Percentiles rank a stretch among this genome's conserved stretches.
These are phyloP conservation scores for Rhizopogon roseolus DNA, from an alignment of 768 basidiomycete species.

Conservation along the genomic window DNA sequence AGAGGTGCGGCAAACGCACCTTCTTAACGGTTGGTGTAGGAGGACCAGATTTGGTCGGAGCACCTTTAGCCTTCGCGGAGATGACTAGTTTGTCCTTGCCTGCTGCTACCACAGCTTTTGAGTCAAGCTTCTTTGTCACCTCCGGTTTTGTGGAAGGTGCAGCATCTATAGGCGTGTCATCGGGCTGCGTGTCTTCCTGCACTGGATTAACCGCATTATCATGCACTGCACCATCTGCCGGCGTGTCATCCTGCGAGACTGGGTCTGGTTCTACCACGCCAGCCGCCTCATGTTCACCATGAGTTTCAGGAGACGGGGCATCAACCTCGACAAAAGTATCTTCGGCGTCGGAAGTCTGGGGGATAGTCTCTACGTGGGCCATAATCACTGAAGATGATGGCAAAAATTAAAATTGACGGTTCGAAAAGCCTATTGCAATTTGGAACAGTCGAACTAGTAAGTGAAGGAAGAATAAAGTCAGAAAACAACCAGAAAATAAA, in stretches of 20 bases:
- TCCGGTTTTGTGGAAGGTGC: slow-evolving; percentile 12
- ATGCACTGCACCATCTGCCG: slow-evolving; percentile 15
- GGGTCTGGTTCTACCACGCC: slow-evolving; percentile 26
- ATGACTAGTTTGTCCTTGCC: slow-evolving; percentile 31
- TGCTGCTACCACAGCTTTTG: slow-evolving; percentile 20
- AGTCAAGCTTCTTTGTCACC: slow-evolving; percentile 22
- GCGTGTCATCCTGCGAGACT: slow-evolving; percentile 13
- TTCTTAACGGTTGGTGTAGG: slow-evolving; percentile 63
- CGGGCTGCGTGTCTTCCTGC: slow-evolving; percentile 20
- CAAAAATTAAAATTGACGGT: slow-evolving; percentile 1
- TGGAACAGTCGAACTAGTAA: slow-evolving; percentile 6
- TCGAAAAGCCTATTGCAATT: not conserved
- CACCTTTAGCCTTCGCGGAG: slow-evolving; percentile 40
- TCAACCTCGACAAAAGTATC: slow-evolving; percentile 13
- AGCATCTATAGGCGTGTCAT: slow-evolving; percentile 16
- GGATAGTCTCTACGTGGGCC: slow-evolving; percentile 29
- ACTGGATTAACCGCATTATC: slow-evolving; percentile 11
- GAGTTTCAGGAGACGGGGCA: slow-evolving; percentile 17
- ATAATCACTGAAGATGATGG: slow-evolving; percentile 26
- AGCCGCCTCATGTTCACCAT: slow-evolving; percentile 36
- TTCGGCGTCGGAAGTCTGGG: slow-evolving; percentile 17
- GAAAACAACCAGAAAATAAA: slow-evolving; percentile 8
- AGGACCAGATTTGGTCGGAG: slow-evolving; percentile 42
- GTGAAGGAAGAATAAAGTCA: slow-evolving; percentile 8
- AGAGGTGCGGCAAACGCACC: slow-evolving; percentile 35